phyloP scores from a whole-genome alignment of 129 eudicot species.

The Flaveria trinervia region DNA sequence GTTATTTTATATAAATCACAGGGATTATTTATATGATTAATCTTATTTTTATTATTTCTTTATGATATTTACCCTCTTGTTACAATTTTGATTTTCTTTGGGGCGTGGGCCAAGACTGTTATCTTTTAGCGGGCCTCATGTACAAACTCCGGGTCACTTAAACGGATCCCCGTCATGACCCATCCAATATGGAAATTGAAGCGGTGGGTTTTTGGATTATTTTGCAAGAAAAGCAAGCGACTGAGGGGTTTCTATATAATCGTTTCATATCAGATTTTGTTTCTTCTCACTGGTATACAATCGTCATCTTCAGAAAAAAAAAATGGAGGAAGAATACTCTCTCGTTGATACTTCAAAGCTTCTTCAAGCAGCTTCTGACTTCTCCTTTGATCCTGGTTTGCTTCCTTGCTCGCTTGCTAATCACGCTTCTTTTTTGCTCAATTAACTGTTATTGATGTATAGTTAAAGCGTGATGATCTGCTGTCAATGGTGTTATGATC shows the following conservation, averaged over 20 bases:
- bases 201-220: constrained; percentile 45
- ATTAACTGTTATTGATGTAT: neutral
- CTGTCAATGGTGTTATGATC: neutral
- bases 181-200: neutral
- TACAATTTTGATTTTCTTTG: neutral
- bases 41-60: too few species aligned
- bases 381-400: constrained; percentile 73
- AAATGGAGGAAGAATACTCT: constrained; percentile 74
- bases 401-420: constrained; percentile 29
- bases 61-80: too few species aligned
- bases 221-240: constrained; percentile 19
- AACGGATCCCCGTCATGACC: neutral
- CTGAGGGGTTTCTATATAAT: neutral
- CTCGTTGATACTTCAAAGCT: constrained; percentile 57
- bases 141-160: neutral
- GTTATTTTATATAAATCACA: too few species aligned
- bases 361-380: constrained; percentile 76
- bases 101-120: neutral
- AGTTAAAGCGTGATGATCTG: neutral
- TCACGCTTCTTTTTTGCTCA: neutral
- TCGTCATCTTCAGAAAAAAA: neutral
- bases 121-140: neutral
- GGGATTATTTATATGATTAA: too few species aligned
- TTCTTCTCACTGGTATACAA: neutral
- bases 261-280: too few species aligned